Evolutionary conservation across 345 rosid genomes (phyloP).

Genomic region (Citrus maxima): DNA sequence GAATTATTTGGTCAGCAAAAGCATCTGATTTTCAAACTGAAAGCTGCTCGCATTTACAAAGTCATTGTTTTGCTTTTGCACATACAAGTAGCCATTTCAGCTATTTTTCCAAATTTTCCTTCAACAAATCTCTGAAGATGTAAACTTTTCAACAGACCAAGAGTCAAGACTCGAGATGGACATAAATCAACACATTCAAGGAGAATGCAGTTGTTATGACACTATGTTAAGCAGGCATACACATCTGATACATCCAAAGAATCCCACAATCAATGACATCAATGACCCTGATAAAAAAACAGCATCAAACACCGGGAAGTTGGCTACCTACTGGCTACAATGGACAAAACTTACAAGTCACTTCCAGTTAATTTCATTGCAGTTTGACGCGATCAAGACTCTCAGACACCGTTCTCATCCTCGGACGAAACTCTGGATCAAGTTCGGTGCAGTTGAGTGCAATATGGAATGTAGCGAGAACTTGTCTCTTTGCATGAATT

Average conservation of each 20-base stretch:
- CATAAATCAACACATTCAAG: not conserved
- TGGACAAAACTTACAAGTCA: constrained; percentile 16
- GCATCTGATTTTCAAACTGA: not conserved
- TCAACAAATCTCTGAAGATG: not conserved
- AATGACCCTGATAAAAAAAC: not conserved
- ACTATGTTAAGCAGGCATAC: not conserved
- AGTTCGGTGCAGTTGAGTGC: constrained; percentile 87
- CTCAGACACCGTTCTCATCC: constrained; percentile 84
- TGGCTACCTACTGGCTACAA: not conserved
- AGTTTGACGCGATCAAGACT: constrained; percentile 64
- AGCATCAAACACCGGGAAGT: not conserved
- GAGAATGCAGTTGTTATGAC: constrained; percentile 6
- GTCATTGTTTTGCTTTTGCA: not conserved
- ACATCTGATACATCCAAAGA: not conserved
- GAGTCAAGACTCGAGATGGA: not conserved
- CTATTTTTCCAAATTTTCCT: not conserved
- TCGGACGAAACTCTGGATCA: constrained; percentile 86
- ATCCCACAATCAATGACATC: constrained; percentile 8
- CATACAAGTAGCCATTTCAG: not conserved
- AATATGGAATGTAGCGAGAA: constrained; percentile 60
- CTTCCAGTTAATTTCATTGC: constrained; percentile 23
- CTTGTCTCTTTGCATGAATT: constrained; percentile 69
- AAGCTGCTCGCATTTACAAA: not conserved
- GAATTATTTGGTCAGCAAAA: no score
- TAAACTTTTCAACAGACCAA: not conserved